Evolutionary conservation across 108 stramenopile genomes (phyloP).

Genomic region (Fistulifera pelliculosa): DNA sequence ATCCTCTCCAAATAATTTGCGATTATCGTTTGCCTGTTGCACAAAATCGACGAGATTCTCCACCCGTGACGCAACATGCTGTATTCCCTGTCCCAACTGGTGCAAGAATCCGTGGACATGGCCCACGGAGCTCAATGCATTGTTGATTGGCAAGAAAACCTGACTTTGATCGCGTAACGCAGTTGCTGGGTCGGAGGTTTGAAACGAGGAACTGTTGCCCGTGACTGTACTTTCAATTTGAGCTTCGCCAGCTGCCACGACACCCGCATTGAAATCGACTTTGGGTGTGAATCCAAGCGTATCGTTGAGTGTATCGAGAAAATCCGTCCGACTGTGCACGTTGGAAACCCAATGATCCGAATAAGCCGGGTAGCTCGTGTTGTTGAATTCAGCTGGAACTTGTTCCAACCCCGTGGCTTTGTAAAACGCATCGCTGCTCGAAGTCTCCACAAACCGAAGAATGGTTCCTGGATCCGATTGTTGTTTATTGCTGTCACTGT

Average conservation of each 20-base stretch:
- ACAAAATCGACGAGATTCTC: conserved; percentile 71
- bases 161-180: conserved; percentile 74
- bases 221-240: conserved; percentile 87
- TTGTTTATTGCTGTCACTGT: conserved; percentile 18
- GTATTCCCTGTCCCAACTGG: conserved; percentile 84
- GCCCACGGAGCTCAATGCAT: conserved; percentile 78
- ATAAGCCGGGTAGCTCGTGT: conserved; percentile 47
- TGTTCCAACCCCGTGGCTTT: conserved; percentile 51
- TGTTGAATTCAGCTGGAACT: conserved; percentile 56
- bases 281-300: conserved; percentile 64
- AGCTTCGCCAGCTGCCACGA: conserved; percentile 85
- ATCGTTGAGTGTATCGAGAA: conserved; percentile 70
- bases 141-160: conserved; percentile 86
- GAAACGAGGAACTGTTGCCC: conserved; percentile 53
- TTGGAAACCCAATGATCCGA: conserved; percentile 83
- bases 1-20: conserved; percentile 70
- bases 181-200: conserved; percentile 24
- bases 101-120: conserved; percentile 83
- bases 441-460: conserved; percentile 60
- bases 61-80: conserved; percentile 81
- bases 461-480: conserved; percentile 53
- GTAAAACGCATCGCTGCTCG: conserved; percentile 8
- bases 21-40: conserved; percentile 61
- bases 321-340: conserved; percentile 65
- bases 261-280: conserved; percentile 89